Conservation (phyloP, 2,329 filamentous ascomycete species). For the Penicillium sp. region DNA sequence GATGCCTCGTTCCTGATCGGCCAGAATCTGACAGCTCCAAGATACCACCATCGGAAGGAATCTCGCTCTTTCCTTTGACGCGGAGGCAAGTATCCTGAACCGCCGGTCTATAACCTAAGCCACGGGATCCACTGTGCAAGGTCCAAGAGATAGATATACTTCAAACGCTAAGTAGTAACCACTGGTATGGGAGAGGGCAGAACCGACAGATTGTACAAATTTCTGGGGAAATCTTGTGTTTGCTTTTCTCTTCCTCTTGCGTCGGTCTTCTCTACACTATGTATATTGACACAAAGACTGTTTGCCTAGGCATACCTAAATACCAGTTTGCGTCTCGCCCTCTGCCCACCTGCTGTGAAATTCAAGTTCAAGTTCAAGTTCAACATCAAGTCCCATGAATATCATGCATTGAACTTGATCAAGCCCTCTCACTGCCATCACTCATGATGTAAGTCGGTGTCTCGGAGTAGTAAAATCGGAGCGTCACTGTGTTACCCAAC, state of each 20-base stretch:
- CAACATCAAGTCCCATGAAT: background rate
- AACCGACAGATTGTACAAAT: background rate
- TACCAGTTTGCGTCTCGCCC: background rate
- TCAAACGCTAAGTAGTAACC: background rate
- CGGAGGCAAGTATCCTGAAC: constrained; percentile 3
- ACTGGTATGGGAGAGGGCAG: background rate
- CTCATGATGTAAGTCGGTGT: constrained; percentile 20
- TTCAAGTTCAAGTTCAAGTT: background rate
- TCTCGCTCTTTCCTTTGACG: constrained; percentile 5
- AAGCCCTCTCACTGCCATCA: constrained; percentile 2
- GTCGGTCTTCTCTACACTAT: background rate
- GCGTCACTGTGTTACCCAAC: constrained; percentile 25
- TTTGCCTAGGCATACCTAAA: background rate
- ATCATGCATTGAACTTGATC: background rate
- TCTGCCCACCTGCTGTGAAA: background rate
- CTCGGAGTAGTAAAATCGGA: constrained; percentile 10
- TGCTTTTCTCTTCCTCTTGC: background rate
- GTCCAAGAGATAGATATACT: background rate
- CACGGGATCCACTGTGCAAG: background rate
- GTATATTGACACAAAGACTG: background rate
- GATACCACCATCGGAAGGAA: constrained; percentile 13
- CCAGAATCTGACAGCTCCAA: background rate
- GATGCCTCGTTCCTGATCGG: constrained; percentile 12
- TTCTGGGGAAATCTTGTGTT: constrained; percentile 2
- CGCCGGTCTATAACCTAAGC: background rate